Conservation (phyloP, 805 yeast genomes). For the Kuraishia molischiana region DNA sequence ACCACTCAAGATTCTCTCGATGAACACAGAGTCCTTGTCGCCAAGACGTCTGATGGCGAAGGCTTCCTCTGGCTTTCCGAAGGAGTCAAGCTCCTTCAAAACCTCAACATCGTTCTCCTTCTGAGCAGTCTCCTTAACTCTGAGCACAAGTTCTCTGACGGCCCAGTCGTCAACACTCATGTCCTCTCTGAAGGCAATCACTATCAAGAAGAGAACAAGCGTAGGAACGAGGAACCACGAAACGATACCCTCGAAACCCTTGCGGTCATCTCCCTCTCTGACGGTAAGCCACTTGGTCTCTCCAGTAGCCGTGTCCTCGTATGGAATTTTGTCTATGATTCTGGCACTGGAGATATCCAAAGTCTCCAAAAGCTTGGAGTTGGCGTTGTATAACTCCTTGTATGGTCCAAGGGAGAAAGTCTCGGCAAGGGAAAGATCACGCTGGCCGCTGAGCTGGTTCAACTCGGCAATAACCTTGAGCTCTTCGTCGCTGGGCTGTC, state of each 20-base stretch:
- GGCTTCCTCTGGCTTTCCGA: constrained; percentile 31
- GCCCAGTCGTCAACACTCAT: constrained; percentile 66
- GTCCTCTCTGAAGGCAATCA: constrained; percentile 40
- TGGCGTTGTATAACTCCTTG: constrained; percentile 44
- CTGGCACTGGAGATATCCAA: constrained; percentile 50
- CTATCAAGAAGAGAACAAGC: constrained; percentile 43
- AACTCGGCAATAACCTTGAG: constrained; percentile 64
- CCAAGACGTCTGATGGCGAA: constrained; percentile 46
- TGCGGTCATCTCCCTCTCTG: constrained; percentile 57
- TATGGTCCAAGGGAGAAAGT: constrained; percentile 28
- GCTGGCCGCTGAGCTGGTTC: constrained; percentile 45
- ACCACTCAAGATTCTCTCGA: constrained; percentile 74
- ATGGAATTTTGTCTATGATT: constrained; percentile 77
- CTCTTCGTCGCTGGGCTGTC: constrained; percentile 62
- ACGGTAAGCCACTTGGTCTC: constrained; percentile 71
- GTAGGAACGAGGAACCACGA: constrained; percentile 69
- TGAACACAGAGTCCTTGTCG: constrained; percentile 66
- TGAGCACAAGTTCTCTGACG: constrained; percentile 65
- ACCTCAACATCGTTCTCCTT: constrained; percentile 47
- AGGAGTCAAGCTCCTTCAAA: constrained; percentile 27
- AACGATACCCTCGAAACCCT: constrained; percentile 78
- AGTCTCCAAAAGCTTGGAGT: constrained; percentile 49
- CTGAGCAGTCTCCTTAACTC: constrained; percentile 60
- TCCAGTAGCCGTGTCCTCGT: constrained; percentile 70
- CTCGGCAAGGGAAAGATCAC: constrained; percentile 43